A percentile compares a stretch with the other conserved stretches of the same genome.
Evolutionary conservation across 257 asterid genomes (phyloP).

Genomic region (Solanum bulbocastanum): DNA sequence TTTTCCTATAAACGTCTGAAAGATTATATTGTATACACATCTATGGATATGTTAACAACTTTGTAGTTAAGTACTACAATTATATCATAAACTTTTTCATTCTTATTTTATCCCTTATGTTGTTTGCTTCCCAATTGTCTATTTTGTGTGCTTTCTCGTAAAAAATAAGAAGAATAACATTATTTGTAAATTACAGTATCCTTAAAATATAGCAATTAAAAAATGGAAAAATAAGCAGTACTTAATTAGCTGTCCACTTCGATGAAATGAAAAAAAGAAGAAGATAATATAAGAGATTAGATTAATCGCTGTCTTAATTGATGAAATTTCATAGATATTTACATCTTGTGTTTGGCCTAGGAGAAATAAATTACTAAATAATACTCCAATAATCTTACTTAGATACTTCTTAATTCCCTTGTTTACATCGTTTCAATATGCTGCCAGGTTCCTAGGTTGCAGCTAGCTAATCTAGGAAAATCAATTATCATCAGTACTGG

Average conservation of each 20-base stretch:
- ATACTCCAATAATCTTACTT: not conserved
- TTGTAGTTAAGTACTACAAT: not conserved
- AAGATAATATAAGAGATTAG: not conserved
- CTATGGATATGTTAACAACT: not conserved
- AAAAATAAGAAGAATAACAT: not conserved
- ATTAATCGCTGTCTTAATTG: not conserved
- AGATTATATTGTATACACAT: too few species aligned
- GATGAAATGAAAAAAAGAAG: not conserved
- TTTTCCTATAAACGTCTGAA: not conserved
- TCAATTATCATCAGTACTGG: not conserved
- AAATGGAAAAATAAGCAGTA: not conserved
- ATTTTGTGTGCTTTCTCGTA: not conserved
- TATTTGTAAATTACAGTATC: not conserved
- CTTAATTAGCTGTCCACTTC: not conserved
- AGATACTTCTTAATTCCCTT: not conserved
- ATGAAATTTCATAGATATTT: conserved; percentile 7
- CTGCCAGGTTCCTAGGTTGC: not conserved
- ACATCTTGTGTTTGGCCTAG: not conserved
- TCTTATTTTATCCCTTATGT: not conserved
- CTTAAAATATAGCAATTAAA: not conserved
- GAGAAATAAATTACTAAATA: not conserved
- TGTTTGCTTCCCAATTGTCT: not conserved
- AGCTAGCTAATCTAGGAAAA: not conserved
- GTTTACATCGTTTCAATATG: conserved; percentile 3
- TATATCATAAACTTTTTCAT: not conserved